These are phyloP conservation scores for Colletotrichum trifolii DNA, from an alignment of 2,329 filamentous ascomycete genomes.

Conservation along the genomic window DNA sequence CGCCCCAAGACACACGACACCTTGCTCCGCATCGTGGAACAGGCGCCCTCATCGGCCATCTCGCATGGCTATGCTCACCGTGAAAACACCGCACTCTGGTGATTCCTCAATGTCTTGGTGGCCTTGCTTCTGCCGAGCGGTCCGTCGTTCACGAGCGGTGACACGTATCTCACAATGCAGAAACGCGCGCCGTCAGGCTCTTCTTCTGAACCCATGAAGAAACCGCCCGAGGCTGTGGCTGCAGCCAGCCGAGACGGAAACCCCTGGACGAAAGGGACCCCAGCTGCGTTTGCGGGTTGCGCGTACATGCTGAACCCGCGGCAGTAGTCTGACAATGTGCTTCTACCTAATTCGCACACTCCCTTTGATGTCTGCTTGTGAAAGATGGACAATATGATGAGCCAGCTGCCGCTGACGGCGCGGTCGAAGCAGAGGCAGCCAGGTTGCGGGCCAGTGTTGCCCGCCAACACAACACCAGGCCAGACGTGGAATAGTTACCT, in stretches of 20 bases:
- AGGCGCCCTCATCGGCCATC: slow-evolving; percentile 25
- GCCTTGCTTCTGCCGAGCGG: background rate
- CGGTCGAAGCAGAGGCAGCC: slow-evolving; percentile 6
- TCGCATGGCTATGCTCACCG: slow-evolving; percentile 7
- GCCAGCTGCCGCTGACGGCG: background rate
- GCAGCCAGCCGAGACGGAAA: slow-evolving; percentile 7
- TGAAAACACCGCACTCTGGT: background rate
- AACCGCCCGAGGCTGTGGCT: slow-evolving; percentile 22
- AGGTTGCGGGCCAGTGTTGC: slow-evolving; percentile 10
- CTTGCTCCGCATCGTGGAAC: slow-evolving; percentile 9
- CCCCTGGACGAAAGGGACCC: no score
- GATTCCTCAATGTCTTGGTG: background rate
- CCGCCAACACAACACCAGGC: slow-evolving; percentile 15
- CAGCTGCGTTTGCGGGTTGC: background rate
- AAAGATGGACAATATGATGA: slow-evolving; percentile 10
- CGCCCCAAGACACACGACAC: background rate
- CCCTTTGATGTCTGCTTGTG: no score
- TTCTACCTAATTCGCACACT: no score
- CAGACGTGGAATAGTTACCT: slow-evolving; percentile 8
- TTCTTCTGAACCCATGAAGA: no score
- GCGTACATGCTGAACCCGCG: background rate
- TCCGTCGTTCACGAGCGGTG: no score
- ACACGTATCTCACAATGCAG: slow-evolving; percentile 6
- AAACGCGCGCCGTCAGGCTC: background rate
- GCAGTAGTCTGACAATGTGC: background rate